Percentiles rank a stretch among this genome's conserved stretches.
Evolutionary conservation across 805 yeast species (phyloP).

Genomic region (Wickerhamomyces xylosicus): DNA sequence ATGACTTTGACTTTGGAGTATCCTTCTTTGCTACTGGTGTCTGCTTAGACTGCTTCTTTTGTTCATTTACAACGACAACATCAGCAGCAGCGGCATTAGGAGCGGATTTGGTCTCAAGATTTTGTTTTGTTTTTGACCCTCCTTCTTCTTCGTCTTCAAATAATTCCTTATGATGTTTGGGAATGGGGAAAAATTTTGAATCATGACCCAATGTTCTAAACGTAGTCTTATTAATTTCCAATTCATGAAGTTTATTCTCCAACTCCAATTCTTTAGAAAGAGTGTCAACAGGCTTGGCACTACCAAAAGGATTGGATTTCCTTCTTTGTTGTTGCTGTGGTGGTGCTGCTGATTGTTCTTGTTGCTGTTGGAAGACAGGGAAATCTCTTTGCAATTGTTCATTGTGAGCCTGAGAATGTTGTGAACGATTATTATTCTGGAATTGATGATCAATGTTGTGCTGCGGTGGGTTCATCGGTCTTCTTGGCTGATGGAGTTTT

Average conservation of each 20-base stretch:
- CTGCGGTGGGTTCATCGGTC: not conserved
- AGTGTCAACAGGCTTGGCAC: conserved; percentile 80
- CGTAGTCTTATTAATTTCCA: conserved; percentile 36
- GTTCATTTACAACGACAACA: too few species aligned
- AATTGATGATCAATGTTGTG: not conserved
- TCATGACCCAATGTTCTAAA: conserved; percentile 16
- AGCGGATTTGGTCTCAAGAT: too few species aligned
- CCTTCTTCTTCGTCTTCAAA: not conserved
- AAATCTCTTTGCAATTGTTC: not conserved
- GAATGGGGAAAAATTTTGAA: not conserved
- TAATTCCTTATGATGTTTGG: not conserved
- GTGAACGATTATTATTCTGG: conserved; percentile 1
- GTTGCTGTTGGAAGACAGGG: conserved; percentile 1
- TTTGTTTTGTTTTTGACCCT: too few species aligned
- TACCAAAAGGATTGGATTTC: conserved; percentile 68
- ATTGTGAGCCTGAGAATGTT: not conserved
- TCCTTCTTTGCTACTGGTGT: not conserved
- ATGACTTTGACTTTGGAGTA: not conserved
- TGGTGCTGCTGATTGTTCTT: not conserved
- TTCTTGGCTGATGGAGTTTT: conserved; percentile 1
- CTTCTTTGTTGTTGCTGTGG: conserved; percentile 1
- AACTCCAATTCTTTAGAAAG: conserved; percentile 53
- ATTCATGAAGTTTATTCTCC: conserved; percentile 34
- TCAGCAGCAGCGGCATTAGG: not conserved
- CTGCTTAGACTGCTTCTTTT: too few species aligned